Percentiles rank a stretch among this genome's conserved stretches.
Evolutionary conservation across 1,139 yeast genomes (phyloP).

Genomic region (Geotrichum aggregatum): DNA sequence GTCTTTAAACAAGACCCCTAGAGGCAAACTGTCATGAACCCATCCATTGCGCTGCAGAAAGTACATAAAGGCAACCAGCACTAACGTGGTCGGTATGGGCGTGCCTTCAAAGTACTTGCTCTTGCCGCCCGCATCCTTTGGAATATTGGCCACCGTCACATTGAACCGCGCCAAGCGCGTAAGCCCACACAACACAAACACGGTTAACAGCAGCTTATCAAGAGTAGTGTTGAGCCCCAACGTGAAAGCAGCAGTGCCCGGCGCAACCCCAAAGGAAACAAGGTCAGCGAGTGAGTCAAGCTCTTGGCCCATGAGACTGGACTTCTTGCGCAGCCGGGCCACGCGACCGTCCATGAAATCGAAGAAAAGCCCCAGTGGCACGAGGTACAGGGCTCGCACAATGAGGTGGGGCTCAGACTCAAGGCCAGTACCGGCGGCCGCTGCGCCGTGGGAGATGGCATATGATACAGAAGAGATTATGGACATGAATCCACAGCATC

Average conservation of each 20-base stretch:
- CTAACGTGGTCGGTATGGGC: slow-evolving; percentile 89
- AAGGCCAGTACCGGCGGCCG: not conserved
- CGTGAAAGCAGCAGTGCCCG: slow-evolving; percentile 87
- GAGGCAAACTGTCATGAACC: slow-evolving; percentile 54
- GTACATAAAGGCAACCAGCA: slow-evolving; percentile 71
- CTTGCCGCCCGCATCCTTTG: slow-evolving; percentile 79
- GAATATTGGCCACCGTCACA: slow-evolving; percentile 86
- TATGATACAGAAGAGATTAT: slow-evolving; percentile 80
- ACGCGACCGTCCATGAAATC: slow-evolving; percentile 97
- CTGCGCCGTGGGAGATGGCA: slow-evolving; percentile 29
- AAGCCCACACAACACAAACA: slow-evolving; percentile 89
- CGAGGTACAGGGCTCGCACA: slow-evolving; percentile 85
- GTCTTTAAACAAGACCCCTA: slow-evolving; percentile 51
- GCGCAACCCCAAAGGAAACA: slow-evolving; percentile 87
- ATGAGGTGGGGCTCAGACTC: slow-evolving; percentile 47
- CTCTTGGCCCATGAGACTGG: slow-evolving; percentile 95
- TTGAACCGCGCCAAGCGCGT: slow-evolving; percentile 93
- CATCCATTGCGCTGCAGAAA: slow-evolving; percentile 46
- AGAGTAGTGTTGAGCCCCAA: slow-evolving; percentile 82
- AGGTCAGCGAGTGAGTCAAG: slow-evolving; percentile 93
- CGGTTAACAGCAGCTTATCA: slow-evolving; percentile 71
- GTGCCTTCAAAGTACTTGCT: slow-evolving; percentile 82
- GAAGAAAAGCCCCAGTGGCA: slow-evolving; percentile 82
- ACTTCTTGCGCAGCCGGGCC: slow-evolving; percentile 87
- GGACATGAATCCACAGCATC: slow-evolving; percentile 73